These are phyloP conservation scores for Moniliella sp. DNA, from an alignment of 1,284 basidiomycete species.

Conservation along the genomic window DNA sequence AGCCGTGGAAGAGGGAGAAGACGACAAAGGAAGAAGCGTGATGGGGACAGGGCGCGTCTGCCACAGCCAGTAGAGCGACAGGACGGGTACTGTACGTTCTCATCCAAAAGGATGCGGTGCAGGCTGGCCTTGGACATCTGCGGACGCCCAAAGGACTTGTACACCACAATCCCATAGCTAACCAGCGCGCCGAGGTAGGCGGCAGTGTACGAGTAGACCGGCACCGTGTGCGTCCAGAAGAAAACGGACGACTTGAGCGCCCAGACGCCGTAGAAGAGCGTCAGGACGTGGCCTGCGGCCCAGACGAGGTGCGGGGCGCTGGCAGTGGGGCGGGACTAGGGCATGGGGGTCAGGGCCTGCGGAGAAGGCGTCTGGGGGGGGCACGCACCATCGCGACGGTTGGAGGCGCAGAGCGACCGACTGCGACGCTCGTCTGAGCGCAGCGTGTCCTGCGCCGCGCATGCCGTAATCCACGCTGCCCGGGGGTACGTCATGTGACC, in stretches of 20 bases:
- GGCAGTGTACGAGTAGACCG: constrained; percentile 23
- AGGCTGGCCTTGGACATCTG: constrained; percentile 28
- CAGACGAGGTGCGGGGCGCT: constrained; percentile 32
- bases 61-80: constrained; percentile 34
- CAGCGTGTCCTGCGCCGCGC: neutral
- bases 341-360: neutral
- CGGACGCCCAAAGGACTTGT: constrained; percentile 30
- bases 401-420: neutral
- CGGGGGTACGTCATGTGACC: neutral
- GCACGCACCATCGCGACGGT: neutral
- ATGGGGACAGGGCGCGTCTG: constrained; percentile 30
- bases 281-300: constrained; percentile 31
- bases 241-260: constrained; percentile 19
- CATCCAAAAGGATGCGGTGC: constrained; percentile 33
- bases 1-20: constrained; percentile 34
- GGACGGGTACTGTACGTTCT: constrained; percentile 33
- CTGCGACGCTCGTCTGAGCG: neutral
- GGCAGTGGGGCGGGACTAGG: constrained; percentile 16
- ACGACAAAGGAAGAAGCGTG: constrained; percentile 32
- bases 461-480: neutral
- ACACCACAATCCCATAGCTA: constrained; percentile 33
- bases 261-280: constrained; percentile 26
- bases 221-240: constrained; percentile 7
- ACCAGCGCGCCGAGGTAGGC: constrained; percentile 32
- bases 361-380: neutral